Evolutionary conservation across 2,329 filamentous ascomycete genomes (phyloP).

Genomic region (Fusarium sp.): DNA sequence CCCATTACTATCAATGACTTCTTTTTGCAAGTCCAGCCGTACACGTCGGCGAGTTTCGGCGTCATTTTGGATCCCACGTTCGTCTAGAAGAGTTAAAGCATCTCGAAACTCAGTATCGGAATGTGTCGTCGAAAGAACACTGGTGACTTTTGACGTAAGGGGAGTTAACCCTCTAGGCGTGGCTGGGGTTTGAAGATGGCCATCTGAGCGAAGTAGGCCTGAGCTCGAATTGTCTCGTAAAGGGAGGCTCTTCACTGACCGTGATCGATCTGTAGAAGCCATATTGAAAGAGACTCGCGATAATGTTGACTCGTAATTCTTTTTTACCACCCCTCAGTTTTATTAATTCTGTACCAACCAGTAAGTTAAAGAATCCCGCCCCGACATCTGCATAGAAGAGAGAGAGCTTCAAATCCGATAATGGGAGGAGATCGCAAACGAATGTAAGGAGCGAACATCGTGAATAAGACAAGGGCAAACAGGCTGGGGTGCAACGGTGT

Average conservation of each 20-base stretch:
- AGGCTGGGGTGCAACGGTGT: conserved; percentile 44
- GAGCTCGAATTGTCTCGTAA: conserved; percentile 45
- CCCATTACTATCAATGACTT: conserved; percentile 93
- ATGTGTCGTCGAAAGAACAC: conserved; percentile 90
- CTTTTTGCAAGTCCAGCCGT: conserved; percentile 86
- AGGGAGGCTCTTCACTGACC: conserved; percentile 41
- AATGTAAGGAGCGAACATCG: conserved; percentile 3
- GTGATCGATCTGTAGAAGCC: conserved; percentile 40
- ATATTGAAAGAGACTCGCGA: conserved; percentile 14
- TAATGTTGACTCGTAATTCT: background rate
- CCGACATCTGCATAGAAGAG: background rate
- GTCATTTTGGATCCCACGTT: conserved; percentile 77
- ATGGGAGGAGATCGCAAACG: conserved; percentile 2
- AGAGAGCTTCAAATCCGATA: background rate
- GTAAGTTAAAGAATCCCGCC: background rate
- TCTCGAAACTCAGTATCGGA: conserved; percentile 92
- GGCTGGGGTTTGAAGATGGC: conserved; percentile 83
- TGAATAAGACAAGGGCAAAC: conserved; percentile 12
- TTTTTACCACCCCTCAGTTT: background rate
- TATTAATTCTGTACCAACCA: conserved; percentile 21
- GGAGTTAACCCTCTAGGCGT: conserved; percentile 67
- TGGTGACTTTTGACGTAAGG: conserved; percentile 83
- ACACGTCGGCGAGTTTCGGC: conserved; percentile 83
- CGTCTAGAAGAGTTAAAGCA: conserved; percentile 82
- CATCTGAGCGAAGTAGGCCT: conserved; percentile 80